Base-by-base conservation (phyloP, 129 eudicot genomes). In the Erigeron canadensis region DNA sequence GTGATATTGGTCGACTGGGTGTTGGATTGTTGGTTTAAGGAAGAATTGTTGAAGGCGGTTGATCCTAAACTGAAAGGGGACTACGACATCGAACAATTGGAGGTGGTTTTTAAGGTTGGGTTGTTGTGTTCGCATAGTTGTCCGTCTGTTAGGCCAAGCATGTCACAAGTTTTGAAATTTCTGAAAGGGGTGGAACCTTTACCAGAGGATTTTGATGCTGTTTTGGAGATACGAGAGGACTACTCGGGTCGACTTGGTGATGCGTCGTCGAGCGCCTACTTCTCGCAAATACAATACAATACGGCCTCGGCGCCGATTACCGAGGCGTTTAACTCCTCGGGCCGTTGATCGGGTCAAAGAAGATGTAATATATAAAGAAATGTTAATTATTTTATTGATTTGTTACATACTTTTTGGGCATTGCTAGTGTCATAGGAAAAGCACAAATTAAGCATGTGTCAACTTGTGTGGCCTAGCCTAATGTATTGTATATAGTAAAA, bases 21-120 rank as follows among this genome's bases (percentile, higher is more conserved):
- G 59, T 48, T 79, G 71, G 75, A 79, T 62, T 67, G 83, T 51
- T 79, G 83, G 83, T 73, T 65, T 28, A 69, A 79, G 18, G 83
- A 21, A 15, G 69, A 60, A 0, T 54, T 79, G 0, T 50, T 69
- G 40, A 51, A 61, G 5, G 65, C 67, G 7, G 65, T 67, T 58
- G 83, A 79, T 37, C 75, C 67, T 2, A 74, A 43, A n/a, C 60
- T 79, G 9, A 22, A 5, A 23, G 15, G 37, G 0, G 79, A 79
- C 0, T 46, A 48, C 34, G 51, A 66, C 15, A 47, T 6, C 5
- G 72, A 62, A 2, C 79, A 79, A 54, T 21, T 79, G 71, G 75
- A 17, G 48, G 2, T 79, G 83, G 70, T 79, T 67, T 48, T 79
- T 58, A 79, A 79, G 79, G 51, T 79, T 15, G 83, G 83, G 62